These are phyloP conservation scores for Aspergillus indologenus DNA, from an alignment of 495 filamentous ascomycete species.

Conservation along the genomic window DNA sequence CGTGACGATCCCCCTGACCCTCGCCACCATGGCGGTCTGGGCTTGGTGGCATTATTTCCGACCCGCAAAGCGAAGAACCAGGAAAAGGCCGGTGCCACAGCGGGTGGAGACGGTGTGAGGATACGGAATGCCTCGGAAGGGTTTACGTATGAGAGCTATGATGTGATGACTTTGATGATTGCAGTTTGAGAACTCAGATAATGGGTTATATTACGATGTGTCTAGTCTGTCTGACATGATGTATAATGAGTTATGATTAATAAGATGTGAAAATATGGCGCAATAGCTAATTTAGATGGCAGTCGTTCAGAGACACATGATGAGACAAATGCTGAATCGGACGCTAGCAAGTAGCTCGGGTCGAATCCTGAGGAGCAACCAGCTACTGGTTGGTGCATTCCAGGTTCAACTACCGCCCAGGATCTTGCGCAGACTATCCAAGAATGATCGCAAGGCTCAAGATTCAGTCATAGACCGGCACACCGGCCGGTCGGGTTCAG, in stretches of 20 bases:
- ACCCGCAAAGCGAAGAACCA: not conserved
- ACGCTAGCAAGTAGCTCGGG: not conserved
- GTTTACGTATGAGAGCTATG: too few relatives aligned
- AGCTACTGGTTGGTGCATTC: not conserved
- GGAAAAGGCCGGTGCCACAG: too few relatives aligned
- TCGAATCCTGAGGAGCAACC: not conserved
- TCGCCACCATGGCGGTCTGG: slow-evolving; percentile 25
- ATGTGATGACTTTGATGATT: too few relatives aligned
- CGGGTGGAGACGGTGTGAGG: too few relatives aligned
- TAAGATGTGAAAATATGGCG: not conserved
- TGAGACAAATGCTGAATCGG: not conserved
- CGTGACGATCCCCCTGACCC: slow-evolving; percentile 31
- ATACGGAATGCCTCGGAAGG: too few relatives aligned
- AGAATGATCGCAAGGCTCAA: not conserved
- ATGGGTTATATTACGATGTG: not conserved
- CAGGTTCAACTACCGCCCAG: not conserved
- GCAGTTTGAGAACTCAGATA: too few relatives aligned
- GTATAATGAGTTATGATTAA: not conserved
- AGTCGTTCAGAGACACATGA: too few relatives aligned
- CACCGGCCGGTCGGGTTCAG: not conserved
- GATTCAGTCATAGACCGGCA: not conserved
- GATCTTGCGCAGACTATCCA: not conserved
- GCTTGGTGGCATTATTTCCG: slow-evolving; percentile 21
- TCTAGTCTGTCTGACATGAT: too few relatives aligned
- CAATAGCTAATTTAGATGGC: not conserved